Evolutionary conservation across 306 rosid species (phyloP).

Genomic region (Astragalus membranaceus): DNA sequence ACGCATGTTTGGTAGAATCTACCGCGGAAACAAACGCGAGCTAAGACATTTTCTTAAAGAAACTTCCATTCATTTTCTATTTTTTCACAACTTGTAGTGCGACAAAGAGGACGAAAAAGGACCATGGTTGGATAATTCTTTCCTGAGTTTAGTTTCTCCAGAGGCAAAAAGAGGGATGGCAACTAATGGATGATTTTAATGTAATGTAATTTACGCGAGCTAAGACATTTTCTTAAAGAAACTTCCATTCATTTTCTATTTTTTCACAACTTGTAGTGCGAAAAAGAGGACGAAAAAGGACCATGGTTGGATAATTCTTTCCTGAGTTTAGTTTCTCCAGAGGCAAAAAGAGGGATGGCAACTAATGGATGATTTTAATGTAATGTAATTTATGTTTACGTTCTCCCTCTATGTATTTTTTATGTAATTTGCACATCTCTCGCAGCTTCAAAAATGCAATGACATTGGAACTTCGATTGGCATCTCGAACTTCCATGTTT

Average conservation of each 20-base stretch:
- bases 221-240: background rate
- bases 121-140: conserved; percentile 81
- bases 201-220: no score
- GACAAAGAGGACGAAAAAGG: conserved; percentile 88
- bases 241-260: background rate
- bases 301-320: conserved; percentile 77
- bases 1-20: no score
- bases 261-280: conserved; percentile 49
- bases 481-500: background rate
- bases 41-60: background rate
- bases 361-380: background rate
- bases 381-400: background rate
- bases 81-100: conserved; percentile 41
- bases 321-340: background rate
- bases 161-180: background rate
- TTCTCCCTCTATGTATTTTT: background rate
- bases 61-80: background rate
- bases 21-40: no score
- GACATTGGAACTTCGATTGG: background rate
- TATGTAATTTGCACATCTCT: conserved; percentile 6
- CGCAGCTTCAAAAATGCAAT: background rate
- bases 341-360: background rate
- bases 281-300: conserved; percentile 85
- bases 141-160: background rate
- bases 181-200: background rate